Evolutionary conservation across 1,139 yeast species (phyloP), one percentile per base, ranked within the genome.

Genomic region (Diutina scorzettiae): DNA sequence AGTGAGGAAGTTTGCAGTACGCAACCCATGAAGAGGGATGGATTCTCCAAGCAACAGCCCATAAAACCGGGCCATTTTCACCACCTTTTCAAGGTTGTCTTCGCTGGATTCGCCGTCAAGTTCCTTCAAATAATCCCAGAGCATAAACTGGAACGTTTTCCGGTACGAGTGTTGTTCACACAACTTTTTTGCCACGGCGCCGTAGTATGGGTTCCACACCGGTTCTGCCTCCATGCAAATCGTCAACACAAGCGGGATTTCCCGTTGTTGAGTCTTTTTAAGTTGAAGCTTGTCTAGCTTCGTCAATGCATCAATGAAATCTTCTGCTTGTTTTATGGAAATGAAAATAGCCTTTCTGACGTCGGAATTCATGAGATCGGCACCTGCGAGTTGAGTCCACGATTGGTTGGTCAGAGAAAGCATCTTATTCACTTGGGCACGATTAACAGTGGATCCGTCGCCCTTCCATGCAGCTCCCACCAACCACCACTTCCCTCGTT

Each of bases 401-500:
- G 89, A 86, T 3, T 94, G 91, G 48, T 81, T 86, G 0, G 84
- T 76, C 27, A 69, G 63, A 45, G 80, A 93, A 32, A 81, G 60
- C 5, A 80, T 63, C 46, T 78, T 85, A 48, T 67, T 64, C 49
- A 75, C 56, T n/a, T 27, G 32, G 19, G 31, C 32, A 5, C 24
- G 25, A 25, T 25, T 25, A 5, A 37, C 63, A 11, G 56, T 61
- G 4, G 55, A 32, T 2, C 68, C 70, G 42, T 55, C 53, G 1
- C 89, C 89, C 53, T 77, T 83, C 96, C 97, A 91, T 0, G 98
- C 96, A 3, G 97, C 84, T 39, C 99, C 98, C 30, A 93, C 89
- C 37, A 91, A 68, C 99, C 98, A 93, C 99, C 99, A 93, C 59
- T 89, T 91, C 44, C 98, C 98, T 48, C 78, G 74, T 0, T 80